Base-by-base conservation (phyloP, 768 basidiomycete genomes). In the Crepidotus variabilis region DNA sequence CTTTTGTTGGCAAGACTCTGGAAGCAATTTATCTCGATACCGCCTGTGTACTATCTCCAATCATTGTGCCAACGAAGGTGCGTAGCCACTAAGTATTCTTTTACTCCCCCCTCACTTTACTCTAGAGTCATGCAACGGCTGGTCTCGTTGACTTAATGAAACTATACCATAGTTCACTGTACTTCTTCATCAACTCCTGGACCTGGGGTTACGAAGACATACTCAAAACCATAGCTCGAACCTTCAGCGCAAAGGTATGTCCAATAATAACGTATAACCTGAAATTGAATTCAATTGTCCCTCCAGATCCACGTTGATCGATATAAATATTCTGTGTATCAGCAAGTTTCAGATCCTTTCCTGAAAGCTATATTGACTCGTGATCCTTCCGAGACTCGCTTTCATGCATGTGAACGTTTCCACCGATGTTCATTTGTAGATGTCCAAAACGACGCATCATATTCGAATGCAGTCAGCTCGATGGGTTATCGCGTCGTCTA, bases 161-260 rank as follows among this genome's bases (percentile, higher is more conserved):
- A 9, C 65, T 85, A 2, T 89, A 87, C 55, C 88, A 93, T 0
- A 58, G 74, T 0, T 72, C 78, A 3, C 86, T 86, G 0, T 76
- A 83, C 54, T 97, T 98, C 72, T 98, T 90, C 72, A 77, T 99
- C 56, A 96, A 97, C 65, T 67, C 83, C 0, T 99, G 96, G 96
- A 96, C 95, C 0, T 95, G 90, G 87, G 96, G 96, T 0, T 98
- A 97, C 67, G 96, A 99, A 69, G 92, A 94, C 55, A 73, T 95
- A 13, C 74, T 97, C 24, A 91, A 92, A 63, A 90, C 79, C 0
- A 73, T 98, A 7, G 80, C 88, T 2, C 71, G 76, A 2, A 74
- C 77, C 0, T 98, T 96, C 63, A 76, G 81, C 33, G 73, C 78
- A 52, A 77, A 81, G 72, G 90, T 88, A 60, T 21, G 68, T 64